Evolutionary conservation across 2,329 filamentous ascomycete genomes (phyloP), one percentile per base, ranked within the genome.

Genomic region (Byssothecium circinans): DNA sequence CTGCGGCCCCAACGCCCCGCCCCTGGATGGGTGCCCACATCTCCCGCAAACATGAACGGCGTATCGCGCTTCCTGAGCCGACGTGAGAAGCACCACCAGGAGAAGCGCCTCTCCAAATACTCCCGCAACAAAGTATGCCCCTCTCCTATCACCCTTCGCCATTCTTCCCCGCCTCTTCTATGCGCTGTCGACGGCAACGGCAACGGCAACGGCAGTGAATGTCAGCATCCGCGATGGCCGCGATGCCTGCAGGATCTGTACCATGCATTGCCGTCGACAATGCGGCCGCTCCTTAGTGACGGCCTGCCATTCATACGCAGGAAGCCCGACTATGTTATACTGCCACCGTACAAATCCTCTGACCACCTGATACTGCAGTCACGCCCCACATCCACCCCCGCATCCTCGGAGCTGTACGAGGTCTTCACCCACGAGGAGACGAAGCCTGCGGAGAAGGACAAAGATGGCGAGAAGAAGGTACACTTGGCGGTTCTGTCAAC

Each of bases 1-100:
- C 27, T 35, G 41, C 44, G 35, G 35, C 41, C 41, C 40, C 44
- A 22, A 39, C 38, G 46, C 18, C 51, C 41, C 35, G 15, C 50
- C 52, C 38, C 57, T 65, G 53, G 4, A 63, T 63, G 59, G 53
- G 49, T 44, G 27, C 40, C 49, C 22, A 17, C 40, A 41, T 41
- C 40, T n/a, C 25, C 48, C 30, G 33, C 50, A 49, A 43, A 49
- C 56, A 77, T 78, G 74, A 75, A 74, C 61, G 74, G 72, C 64
- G 73, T 80, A 53, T 84, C 81, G 65, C 84, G 86, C 61, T 85
- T 90, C 67, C 82, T 88, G 50, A 88, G 82, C 69, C 78, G 86
- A 58, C 82, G 86, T 57, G 87, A 89, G 62, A 89, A 76, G 69
- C 58, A 69, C 49, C 57, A 69, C 49, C 60, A 60, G 41, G 70